Base-by-base conservation (phyloP, 2,329 filamentous ascomycete genomes). In the Ophiostoma ulmi region DNA sequence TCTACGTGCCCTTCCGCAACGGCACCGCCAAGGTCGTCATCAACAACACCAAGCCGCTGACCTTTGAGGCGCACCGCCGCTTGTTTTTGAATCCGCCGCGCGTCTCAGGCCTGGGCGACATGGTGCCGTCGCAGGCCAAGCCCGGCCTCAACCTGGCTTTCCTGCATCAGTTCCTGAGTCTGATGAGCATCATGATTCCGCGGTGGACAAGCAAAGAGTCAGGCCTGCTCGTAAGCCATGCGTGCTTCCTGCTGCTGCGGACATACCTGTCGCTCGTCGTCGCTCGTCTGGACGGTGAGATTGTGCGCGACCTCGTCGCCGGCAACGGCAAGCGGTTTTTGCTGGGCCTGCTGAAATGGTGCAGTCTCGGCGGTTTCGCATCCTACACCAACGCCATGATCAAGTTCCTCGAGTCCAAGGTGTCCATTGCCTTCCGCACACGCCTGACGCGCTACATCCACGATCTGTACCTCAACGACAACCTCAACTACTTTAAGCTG, bases 341-440 rank as follows among this genome's bases (percentile, higher is more conserved):
- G 10, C 91, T 90, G 88, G 95, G 95, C 6, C 90, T 99, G 66
- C 79, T 90, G 67, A 97, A 98, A 84, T 99, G 95, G 95, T 93
- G 94, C 74, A 93, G 94, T 3, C 90, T 99, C 48, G 95, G 95
- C 61, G 92, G 91, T 2, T 89, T 98, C 74, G 94, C 94, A 10
- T 97, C 94, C 0, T 99, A 99, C 78, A 97, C 94, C 68, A 99
- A 99, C 79, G 93, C 94, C 70, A 97, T 96, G 91, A 99, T 99
- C 84, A 98, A 98, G 80, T 99, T 92, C 81, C 86, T 99, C 73
- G 94, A 99, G 80, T 94, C 92, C 68, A 99, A 99, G 82, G 93
- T 99, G 70, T 97, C 94, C 7, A 99, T 99, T 75, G 94, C 96
- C 44, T 99, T 99, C 85, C 90, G 95, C 61, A 99, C 95, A 5